Evolutionary conservation across 805 yeast species (phyloP).

Genomic region (Ogataea saltuana): DNA sequence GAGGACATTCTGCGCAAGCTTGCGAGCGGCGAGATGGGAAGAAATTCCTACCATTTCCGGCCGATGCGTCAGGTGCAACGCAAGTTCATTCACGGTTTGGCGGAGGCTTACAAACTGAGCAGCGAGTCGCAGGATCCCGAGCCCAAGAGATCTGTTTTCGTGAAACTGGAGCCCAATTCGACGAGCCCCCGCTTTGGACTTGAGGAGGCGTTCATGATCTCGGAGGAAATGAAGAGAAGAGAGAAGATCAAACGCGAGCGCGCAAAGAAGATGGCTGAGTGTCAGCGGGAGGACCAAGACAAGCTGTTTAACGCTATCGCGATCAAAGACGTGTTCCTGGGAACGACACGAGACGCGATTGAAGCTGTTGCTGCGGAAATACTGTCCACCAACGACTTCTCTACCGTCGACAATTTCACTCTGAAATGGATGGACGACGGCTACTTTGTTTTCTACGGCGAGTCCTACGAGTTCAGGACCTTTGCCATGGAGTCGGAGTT

Average conservation of each 20-base stretch:
- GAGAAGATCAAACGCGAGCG: constrained; percentile 32
- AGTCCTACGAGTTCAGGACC: constrained; percentile 36
- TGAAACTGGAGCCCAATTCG: constrained; percentile 40
- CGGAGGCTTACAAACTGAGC: constrained; percentile 56
- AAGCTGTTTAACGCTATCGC: constrained; percentile 52
- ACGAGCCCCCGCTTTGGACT: constrained; percentile 47
- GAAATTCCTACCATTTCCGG: constrained; percentile 57
- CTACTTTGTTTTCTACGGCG: constrained; percentile 43
- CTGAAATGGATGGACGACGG: constrained; percentile 45
- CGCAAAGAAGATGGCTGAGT: constrained; percentile 29
- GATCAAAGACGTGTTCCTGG: constrained; percentile 53
- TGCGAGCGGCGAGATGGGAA: constrained; percentile 39
- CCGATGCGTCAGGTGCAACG: constrained; percentile 75
- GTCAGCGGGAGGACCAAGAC: constrained; percentile 21
- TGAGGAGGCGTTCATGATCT: constrained; percentile 42
- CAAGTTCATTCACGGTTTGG: constrained; percentile 66
- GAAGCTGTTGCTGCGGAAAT: constrained; percentile 34
- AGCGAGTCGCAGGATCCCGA: constrained; percentile 81
- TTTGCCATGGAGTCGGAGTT: constrained; percentile 46
- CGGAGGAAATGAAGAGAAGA: constrained; percentile 35
- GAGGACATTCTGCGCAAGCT: constrained; percentile 56
- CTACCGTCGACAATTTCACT: constrained; percentile 23
- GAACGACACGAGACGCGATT: constrained; percentile 49
- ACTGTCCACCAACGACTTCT: background rate
- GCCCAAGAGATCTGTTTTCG: constrained; percentile 71